These are phyloP conservation scores for Obelidium mucronatum DNA, from an alignment of 192 early-diverging fungal genomes.

Conservation along the genomic window DNA sequence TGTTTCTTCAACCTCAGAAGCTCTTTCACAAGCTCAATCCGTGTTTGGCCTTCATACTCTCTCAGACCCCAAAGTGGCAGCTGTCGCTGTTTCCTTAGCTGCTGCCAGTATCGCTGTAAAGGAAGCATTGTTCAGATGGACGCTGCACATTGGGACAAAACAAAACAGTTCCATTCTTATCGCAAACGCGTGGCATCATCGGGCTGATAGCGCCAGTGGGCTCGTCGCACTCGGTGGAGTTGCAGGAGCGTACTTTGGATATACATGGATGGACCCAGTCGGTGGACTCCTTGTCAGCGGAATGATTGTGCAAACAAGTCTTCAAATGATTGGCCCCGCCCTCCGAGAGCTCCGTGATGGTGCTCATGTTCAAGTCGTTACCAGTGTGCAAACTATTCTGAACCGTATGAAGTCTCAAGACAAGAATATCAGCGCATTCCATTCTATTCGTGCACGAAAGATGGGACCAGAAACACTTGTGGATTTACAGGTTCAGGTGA, in stretches of 20 bases:
- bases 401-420: conserved; percentile 35
- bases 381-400: conserved; percentile 39
- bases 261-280: conserved; percentile 75
- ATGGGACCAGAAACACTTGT: conserved; percentile 64
- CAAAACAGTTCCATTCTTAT: conserved; percentile 75
- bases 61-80: conserved; percentile 54
- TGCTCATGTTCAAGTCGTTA: conserved; percentile 37
- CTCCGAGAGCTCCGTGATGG: conserved; percentile 62
- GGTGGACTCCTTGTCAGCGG: conserved; percentile 78
- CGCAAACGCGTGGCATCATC: conserved; percentile 91
- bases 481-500: conserved; percentile 60
- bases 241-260: conserved; percentile 73
- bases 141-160: conserved; percentile 67
- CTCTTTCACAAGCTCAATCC: background rate
- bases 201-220: conserved; percentile 77
- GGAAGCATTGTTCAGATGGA: conserved; percentile 77
- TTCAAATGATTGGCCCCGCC: conserved; percentile 66
- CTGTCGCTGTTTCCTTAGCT: conserved; percentile 77
- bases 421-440: conserved; percentile 50
- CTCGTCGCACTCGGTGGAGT: conserved; percentile 78
- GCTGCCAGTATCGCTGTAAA: conserved; percentile 73
- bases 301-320: conserved; percentile 21
- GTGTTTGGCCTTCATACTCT: conserved; percentile 36
- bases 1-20: background rate
- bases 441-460: conserved; percentile 59